Percentiles rank a stretch among this genome's conserved stretches.
These are phyloP conservation scores for Plasmopara halstedii DNA, from an alignment of 352 stramenopile species.

Conservation along the genomic window DNA sequence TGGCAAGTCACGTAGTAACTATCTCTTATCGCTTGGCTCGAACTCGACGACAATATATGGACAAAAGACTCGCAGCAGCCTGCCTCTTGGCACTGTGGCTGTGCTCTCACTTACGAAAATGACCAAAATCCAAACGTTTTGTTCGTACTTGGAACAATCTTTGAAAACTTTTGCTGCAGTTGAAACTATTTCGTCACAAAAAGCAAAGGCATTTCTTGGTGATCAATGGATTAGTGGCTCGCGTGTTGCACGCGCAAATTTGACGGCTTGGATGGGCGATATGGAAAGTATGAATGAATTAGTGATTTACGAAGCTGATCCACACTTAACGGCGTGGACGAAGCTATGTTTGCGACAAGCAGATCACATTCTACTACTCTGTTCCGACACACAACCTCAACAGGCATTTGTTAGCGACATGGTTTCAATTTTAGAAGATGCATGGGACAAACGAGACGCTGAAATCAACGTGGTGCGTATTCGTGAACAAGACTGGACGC, in stretches of 20 bases:
- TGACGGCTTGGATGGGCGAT: constrained; percentile 75
- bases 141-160: constrained; percentile 44
- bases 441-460: constrained; percentile 67
- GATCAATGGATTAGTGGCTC: constrained; percentile 68
- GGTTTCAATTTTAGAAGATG: constrained; percentile 47
- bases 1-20: constrained; percentile 31
- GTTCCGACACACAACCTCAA: constrained; percentile 59
- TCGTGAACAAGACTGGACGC: constrained; percentile 65
- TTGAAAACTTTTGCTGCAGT: constrained; percentile 62
- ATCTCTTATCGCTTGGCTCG: constrained; percentile 55
- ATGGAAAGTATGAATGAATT: constrained; percentile 71
- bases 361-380: constrained; percentile 76
- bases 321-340: constrained; percentile 65
- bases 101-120: constrained; percentile 75
- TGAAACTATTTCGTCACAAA: constrained; percentile 64
- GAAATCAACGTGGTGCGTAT: constrained; percentile 75
- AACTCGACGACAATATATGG: constrained; percentile 11
- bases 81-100: constrained; percentile 63
- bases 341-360: constrained; percentile 80
- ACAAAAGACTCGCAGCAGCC: constrained; percentile 13
- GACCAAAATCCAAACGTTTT: constrained; percentile 70
- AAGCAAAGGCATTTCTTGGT: constrained; percentile 51
- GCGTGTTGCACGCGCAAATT: constrained; percentile 51
- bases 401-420: constrained; percentile 71
- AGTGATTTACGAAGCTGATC: constrained; percentile 77